Evolutionary conservation across 225 moss, liverwort and hornwort genomes (phyloP), one percentile per base, ranked within the genome.

Genomic region (Climacium dendroides): DNA sequence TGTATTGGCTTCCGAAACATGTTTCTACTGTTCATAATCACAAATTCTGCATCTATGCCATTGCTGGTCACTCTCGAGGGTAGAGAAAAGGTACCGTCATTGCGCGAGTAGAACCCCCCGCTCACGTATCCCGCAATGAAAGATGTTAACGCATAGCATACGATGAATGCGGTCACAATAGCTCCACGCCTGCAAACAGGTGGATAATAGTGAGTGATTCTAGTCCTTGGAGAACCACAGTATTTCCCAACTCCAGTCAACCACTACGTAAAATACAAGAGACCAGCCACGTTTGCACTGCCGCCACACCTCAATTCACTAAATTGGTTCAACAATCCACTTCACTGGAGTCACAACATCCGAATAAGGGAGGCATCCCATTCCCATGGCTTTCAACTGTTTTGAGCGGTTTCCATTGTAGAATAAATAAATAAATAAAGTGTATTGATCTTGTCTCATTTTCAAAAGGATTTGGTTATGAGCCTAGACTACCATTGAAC

Each of bases 71-170:
- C 74, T 73, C 53, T 61, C 54, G 43, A 83, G 78, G 66, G 83
- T 65, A 35, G 10, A 83, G 48, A 66, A 57, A 62, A 28, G 58
- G 65, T 94, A 99, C 98, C 98, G 82, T 99, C 98, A 85, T 95
- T 97, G 55, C 98, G 93, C 17, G 98, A 97, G 87, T 99, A 99
- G 81, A 97, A 99, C 47, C 98, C 98, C 90, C 98, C 98, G 86
- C 98, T 97, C 83, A 99, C 97, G 83, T 99, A 99, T 91, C 98
- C 98, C 62, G 97, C 95, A 32, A 99, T 99, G 90, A 99, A 97
- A 37, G 98, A 99, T 17, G 98, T 99, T 82, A 99, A 90, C 32
- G 98, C 98, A 73, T 99, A 99, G 91, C 98, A 99, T 45, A 99
- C 94, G 74, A 99, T 99, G 85, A 99, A 99, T 50, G 98, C 96